Evolutionary conservation across 129 eudicot genomes (phyloP).

Genomic region (Calendula officinalis): DNA sequence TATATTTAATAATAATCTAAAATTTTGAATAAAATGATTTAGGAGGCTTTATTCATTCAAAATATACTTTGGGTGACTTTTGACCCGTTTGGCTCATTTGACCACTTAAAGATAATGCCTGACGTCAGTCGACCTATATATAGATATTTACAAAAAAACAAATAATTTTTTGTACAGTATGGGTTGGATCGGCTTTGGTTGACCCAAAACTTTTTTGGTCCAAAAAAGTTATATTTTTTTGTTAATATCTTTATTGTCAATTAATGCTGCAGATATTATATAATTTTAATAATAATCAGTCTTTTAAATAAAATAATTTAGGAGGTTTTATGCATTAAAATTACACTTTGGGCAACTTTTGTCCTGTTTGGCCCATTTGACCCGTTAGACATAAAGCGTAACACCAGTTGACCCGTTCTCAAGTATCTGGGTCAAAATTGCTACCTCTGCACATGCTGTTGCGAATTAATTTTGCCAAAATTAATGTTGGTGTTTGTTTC

Average conservation of each 20-base stretch:
- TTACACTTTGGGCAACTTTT: neutral
- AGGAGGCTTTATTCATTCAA: neutral
- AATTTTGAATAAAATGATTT: neutral
- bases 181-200: too few species aligned
- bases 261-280: too few species aligned
- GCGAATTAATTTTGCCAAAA: neutral
- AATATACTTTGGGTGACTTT: neutral
- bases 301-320: neutral
- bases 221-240: too few species aligned
- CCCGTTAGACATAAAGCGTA: neutral
- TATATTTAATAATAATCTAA: neutral
- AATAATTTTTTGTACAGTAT: too few species aligned
- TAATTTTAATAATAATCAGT: neutral
- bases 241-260: too few species aligned
- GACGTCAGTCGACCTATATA: neutral
- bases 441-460: neutral
- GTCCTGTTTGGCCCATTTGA: neutral
- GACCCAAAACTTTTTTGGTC: too few species aligned
- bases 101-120: neutral
- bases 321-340: neutral
- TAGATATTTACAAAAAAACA: too few species aligned
- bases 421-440: neutral
- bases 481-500: constrained; percentile 19
- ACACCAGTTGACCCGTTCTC: neutral
- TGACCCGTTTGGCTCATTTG: neutral